These are phyloP conservation scores for Carex myosuroides DNA, from an alignment of 176 grass and related monocot genomes.

Conservation along the genomic window DNA sequence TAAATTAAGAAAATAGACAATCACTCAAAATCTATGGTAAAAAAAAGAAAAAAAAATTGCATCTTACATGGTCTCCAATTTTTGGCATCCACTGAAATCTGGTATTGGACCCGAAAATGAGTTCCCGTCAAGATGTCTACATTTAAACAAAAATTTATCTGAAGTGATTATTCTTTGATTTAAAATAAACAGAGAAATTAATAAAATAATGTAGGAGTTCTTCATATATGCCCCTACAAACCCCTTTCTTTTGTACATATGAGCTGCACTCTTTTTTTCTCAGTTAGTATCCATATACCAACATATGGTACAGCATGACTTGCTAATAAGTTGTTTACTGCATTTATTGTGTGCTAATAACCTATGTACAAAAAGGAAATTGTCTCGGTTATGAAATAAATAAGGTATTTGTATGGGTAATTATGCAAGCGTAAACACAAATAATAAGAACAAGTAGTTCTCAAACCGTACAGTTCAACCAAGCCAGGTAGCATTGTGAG, in stretches of 20 bases:
- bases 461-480: constrained; percentile 69
- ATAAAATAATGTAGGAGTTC: background rate
- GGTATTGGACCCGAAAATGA: constrained; percentile 76
- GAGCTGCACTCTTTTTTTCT: background rate
- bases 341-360: background rate
- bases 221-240: background rate
- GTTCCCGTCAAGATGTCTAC: constrained; percentile 74
- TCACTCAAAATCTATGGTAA: background rate
- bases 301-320: background rate
- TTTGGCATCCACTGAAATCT: constrained; percentile 66
- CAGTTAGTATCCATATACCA: background rate
- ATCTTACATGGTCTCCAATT: constrained; percentile 77
- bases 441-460: constrained; percentile 9
- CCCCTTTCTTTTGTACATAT: background rate
- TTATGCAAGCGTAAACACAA: constrained; percentile 9
- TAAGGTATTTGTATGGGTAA: background rate
- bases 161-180: background rate
- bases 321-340: background rate
- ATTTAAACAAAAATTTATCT: background rate
- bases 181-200: background rate
- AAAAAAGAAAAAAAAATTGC: background rate
- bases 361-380: background rate
- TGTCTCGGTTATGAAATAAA: background rate
- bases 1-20: constrained; percentile 10
- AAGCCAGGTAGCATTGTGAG: constrained; percentile 63